Evolutionary conservation across 495 filamentous ascomycete species (phyloP), one percentile per base, ranked within the genome.

Genomic region (Tuber microsphaerosporum): DNA sequence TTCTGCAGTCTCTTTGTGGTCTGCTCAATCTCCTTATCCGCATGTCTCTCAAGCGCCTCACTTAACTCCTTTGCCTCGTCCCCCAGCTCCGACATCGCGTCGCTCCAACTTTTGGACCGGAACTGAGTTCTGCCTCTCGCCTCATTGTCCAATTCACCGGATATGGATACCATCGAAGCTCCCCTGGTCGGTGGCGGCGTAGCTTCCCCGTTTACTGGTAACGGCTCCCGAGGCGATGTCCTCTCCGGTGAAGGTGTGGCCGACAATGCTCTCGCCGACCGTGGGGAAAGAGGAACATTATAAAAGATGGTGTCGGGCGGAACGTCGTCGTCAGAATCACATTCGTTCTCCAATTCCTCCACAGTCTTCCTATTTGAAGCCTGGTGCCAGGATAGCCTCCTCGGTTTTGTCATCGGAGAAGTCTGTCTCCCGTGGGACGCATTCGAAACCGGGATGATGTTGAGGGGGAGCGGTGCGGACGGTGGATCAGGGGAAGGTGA

Each of bases 231-330:
- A 0, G 46, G 44, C 26, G 80, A 74, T 6, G 70, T 72, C 9
- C 80, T 70, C 14, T 82, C 81, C n/a, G 80, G 80, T 2, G 80
- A 79, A 34, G 81, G 56, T 16, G 81, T 70, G 14, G 77, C 72
- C 7, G 80, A 82, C 19, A 77, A 74, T 4, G 77, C 80, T 69
- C 51, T 82, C 45, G 81, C 75, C 0, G 92, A 93, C 26, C 93
- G 89, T 16, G 95, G 95, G 14, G 94, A 97, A n/a, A 99, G 89
- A 0, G 95, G 95, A 12, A 99, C 92, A 80, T 98, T 98, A 87
- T 93, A 93, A 34, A 99, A 86, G 79, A 94, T 90, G 22, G 93
- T 91, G 79, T 96, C 95, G 73, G 96, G 93, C 8, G 95, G 95
- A 37, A 99, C 89, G 73, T 98, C 94, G 75, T 97, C 94, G 75